phyloP scores from a whole-genome alignment of 768 basidiomycete genomes.

The Xerocomellus chrysenteron region DNA sequence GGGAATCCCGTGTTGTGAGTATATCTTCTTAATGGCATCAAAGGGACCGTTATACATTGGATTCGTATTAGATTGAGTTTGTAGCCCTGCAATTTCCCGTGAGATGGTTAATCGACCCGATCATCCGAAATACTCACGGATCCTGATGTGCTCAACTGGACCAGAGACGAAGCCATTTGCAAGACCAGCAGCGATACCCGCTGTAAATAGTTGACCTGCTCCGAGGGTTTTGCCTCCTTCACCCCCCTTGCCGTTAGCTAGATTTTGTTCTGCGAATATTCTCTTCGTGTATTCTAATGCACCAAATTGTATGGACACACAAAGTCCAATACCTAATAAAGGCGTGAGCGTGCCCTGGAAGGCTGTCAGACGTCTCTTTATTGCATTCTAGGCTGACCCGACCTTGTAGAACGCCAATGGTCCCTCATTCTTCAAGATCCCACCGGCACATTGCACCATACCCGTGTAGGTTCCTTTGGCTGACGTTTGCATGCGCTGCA shows the following conservation, averaged over 20 bases:
- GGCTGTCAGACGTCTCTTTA: conserved; percentile 1
- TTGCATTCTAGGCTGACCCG: conserved; percentile 1
- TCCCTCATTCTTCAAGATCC: conserved; percentile 87
- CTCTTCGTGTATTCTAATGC: conserved; percentile 86
- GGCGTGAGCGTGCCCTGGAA: conserved; percentile 85
- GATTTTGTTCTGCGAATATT: conserved; percentile 65
- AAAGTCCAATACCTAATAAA: conserved; percentile 87
- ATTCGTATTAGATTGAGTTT: conserved; percentile 84
- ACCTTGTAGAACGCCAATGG: conserved; percentile 96
- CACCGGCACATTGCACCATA: conserved; percentile 88
- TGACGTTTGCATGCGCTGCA: conserved; percentile 91
- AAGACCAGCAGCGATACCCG: conserved; percentile 85
- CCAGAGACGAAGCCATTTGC: conserved; percentile 93
- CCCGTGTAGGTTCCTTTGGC: conserved; percentile 85
- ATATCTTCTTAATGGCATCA: conserved; percentile 87
- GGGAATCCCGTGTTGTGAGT: conserved; percentile 65
- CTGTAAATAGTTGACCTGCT: conserved; percentile 62
- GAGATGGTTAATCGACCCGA: not conserved
- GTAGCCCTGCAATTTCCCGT: conserved; percentile 58
- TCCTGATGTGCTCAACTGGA: conserved; percentile 97
- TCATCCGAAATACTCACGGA: conserved; percentile 34
- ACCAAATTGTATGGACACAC: conserved; percentile 95
- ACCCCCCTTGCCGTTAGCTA: conserved; percentile 58
- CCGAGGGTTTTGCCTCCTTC: conserved; percentile 60
- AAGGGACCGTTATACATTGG: conserved; percentile 78